phyloP scores from a whole-genome alignment of 208 protist genomes.

The Tritrichomonas foetus region DNA sequence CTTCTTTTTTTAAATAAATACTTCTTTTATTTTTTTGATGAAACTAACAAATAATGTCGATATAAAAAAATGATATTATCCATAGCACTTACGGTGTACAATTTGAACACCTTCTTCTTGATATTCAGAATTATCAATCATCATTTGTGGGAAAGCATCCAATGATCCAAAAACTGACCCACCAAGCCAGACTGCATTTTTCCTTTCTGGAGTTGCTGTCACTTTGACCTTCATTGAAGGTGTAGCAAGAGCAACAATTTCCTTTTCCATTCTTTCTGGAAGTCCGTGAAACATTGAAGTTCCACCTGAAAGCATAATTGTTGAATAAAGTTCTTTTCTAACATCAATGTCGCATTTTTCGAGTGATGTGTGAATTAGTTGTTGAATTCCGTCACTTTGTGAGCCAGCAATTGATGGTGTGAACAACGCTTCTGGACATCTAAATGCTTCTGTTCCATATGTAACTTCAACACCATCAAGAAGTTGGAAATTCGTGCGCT shows the following conservation, averaged over 20 bases:
- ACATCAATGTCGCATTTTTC: constrained; percentile 68
- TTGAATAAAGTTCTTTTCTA: constrained; percentile 59
- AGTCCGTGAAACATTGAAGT: constrained; percentile 72
- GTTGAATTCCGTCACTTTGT: constrained; percentile 60
- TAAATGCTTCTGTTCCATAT: constrained; percentile 59
- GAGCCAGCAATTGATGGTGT: constrained; percentile 61
- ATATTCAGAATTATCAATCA: constrained; percentile 82
- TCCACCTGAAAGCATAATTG: constrained; percentile 61
- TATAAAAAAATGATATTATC: not conserved
- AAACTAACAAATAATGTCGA: no score
- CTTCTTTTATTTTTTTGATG: no score
- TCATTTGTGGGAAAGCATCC: constrained; percentile 82
- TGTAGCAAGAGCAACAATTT: constrained; percentile 54
- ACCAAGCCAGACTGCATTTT: constrained; percentile 78
- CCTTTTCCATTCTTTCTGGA: constrained; percentile 82
- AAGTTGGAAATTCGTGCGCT: constrained; percentile 63
- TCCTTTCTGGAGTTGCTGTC: constrained; percentile 66
- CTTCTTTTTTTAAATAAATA: no score
- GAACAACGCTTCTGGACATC: constrained; percentile 71
- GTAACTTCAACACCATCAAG: constrained; percentile 64
- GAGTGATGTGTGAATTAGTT: constrained; percentile 60
- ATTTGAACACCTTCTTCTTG: constrained; percentile 74
- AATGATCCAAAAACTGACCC: constrained; percentile 89
- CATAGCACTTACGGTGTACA: constrained; percentile 67
- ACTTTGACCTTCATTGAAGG: constrained; percentile 60